Percentiles rank a stretch among this genome's conserved stretches.
These are phyloP conservation scores for Chlorophyllum brunneum DNA, from an alignment of 768 basidiomycete species.

Conservation along the genomic window DNA sequence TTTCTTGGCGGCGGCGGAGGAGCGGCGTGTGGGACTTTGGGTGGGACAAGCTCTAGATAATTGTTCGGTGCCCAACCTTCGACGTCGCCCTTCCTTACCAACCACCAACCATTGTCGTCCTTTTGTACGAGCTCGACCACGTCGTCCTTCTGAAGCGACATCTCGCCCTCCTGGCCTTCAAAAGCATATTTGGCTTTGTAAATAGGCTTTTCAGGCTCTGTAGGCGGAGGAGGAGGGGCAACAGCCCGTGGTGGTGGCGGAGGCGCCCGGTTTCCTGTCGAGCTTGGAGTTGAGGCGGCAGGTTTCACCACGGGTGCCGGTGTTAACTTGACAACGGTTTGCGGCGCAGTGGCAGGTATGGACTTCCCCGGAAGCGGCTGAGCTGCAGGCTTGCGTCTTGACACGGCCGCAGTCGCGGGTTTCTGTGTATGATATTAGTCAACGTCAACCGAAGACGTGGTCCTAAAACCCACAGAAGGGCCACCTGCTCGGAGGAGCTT, in stretches of 20 bases:
- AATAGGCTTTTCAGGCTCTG: slow-evolving; percentile 63
- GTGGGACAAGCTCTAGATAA: slow-evolving; percentile 80
- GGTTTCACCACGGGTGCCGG: slow-evolving; percentile 16
- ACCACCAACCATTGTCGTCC: slow-evolving; percentile 97
- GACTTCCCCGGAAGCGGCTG: slow-evolving; percentile 63
- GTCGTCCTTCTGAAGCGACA: slow-evolving; percentile 87
- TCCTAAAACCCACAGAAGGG: slow-evolving; percentile 49
- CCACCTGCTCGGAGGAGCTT: slow-evolving; percentile 77
- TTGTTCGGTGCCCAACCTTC: slow-evolving; percentile 97
- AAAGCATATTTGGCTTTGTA: slow-evolving; percentile 94
- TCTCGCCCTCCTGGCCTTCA: slow-evolving; percentile 88
- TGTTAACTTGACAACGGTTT: slow-evolving; percentile 14
- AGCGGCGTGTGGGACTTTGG: slow-evolving; percentile 57
- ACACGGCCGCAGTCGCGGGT: slow-evolving; percentile 33
- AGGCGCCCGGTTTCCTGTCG: slow-evolving; percentile 23
- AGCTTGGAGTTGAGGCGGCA: slow-evolving; percentile 26
- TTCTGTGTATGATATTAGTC: slow-evolving; percentile 25
- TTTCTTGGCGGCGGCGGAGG: slow-evolving; percentile 68
- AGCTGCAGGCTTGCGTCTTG: slow-evolving; percentile 56
- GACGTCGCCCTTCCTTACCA: slow-evolving; percentile 74
- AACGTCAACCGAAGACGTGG: not conserved
- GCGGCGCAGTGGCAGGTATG: slow-evolving; percentile 20
- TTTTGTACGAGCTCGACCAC: slow-evolving; percentile 89
- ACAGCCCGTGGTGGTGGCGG: slow-evolving; percentile 34
- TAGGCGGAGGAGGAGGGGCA: slow-evolving; percentile 50